Evolutionary conservation across 139 green algal species (phyloP), one percentile per base, ranked within the genome.

Genomic region (Asterochloris sp.): DNA sequence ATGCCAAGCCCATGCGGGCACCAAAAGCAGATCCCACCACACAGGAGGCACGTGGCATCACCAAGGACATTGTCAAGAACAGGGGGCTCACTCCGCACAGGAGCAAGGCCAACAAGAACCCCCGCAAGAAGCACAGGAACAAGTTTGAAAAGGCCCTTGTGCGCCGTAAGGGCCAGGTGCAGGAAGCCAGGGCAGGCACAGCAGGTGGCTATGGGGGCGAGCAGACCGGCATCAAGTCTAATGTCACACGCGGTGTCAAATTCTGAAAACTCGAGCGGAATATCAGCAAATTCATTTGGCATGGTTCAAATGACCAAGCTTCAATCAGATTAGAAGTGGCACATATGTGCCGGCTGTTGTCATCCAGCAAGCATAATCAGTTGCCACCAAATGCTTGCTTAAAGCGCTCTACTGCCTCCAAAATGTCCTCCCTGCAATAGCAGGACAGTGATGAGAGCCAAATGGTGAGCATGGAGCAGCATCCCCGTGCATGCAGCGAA

Each of bases 1-100:
- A 78, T 54, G 64, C n/a, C 21, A n/a, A 28, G 16, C 73, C 84
- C 47, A 82, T 84, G 47, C 83, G 92, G n/a, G 86, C 92, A 23
- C 94, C 94, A 8, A 73, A 89, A 68, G 80, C 87, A 8, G 92
- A 96, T 73, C 75, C 82, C n/a, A 78, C 81, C 17, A 78, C 85
- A 4, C 81, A 76, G 26, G 91, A 83, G 0, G 86, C 91, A 12
- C 86, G 95, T 23, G 79, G 73, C 24, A 94, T 98, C 83, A 94
- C 78, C 29, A 78, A 15, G 24, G 84, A 91, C n/a, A 99, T 99
- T 47, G 88, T 97, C 85, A 96, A 95, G 88, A 99, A 99, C 89
- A 86, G 94, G 10, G 97, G 97, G 73, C 93, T 99, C 28, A 99
- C 97, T 15, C 95, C 97, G 13, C 95, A 99, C 88, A 89, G 96